Evolutionary conservation across 2,329 filamentous ascomycete species (phyloP).

Genomic region (Remersonia thermophila): DNA sequence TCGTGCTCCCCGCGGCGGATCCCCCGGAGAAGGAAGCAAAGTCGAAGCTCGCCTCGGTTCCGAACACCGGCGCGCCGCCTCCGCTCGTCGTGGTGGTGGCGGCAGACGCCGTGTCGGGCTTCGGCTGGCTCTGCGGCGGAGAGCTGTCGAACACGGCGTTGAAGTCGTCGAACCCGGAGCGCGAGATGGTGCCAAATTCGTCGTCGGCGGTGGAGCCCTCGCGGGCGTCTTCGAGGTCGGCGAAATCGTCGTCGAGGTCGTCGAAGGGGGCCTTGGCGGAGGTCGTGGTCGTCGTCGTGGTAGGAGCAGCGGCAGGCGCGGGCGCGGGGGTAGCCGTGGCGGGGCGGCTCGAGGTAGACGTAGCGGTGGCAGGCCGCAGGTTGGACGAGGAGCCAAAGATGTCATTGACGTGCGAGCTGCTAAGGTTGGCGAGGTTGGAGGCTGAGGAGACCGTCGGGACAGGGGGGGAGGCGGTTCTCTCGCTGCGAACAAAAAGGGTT

Average conservation of each 20-base stretch:
- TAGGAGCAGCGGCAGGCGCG: constrained; percentile 21
- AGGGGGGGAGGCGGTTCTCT: too few relatives aligned
- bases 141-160: constrained; percentile 70
- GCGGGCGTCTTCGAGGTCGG: constrained; percentile 72
- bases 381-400: constrained; percentile 28
- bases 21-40: constrained; percentile 32
- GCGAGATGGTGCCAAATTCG: constrained; percentile 64
- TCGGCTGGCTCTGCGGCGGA: constrained; percentile 36
- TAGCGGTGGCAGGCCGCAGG: constrained; percentile 7
- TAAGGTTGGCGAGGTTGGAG: constrained; percentile 10
- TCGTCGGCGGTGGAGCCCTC: constrained; percentile 67
- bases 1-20: not conserved
- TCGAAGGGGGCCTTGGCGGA: constrained; percentile 47
- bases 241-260: constrained; percentile 69
- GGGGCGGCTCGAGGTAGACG: constrained; percentile 17
- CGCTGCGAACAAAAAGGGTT: too few relatives aligned
- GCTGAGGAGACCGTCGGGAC: constrained; percentile 7
- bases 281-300: constrained; percentile 6
- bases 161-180: constrained; percentile 63
- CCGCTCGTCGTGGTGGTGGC: not conserved
- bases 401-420: constrained; percentile 23
- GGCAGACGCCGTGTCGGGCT: constrained; percentile 32
- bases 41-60: constrained; percentile 46
- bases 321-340: constrained; percentile 22
- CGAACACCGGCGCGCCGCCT: constrained; percentile 24